Evolutionary conservation across 2,329 filamentous ascomycete species (phyloP).

Genomic region (Pestalotiopsis sp.): DNA sequence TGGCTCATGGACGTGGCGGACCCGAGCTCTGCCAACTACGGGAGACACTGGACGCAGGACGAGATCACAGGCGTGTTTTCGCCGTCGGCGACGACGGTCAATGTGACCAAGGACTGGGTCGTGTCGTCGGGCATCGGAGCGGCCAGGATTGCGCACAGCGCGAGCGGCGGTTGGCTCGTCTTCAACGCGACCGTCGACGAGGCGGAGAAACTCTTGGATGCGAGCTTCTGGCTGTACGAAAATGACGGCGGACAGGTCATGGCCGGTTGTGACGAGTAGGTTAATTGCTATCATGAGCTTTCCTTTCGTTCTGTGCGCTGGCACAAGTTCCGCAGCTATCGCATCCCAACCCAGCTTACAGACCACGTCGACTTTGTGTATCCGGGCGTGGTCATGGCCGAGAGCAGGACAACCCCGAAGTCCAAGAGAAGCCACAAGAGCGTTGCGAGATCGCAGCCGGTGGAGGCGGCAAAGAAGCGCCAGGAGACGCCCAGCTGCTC

Average conservation of each 20-base stretch:
- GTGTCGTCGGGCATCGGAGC: slow-evolving; percentile 28
- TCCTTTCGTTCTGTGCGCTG: not conserved
- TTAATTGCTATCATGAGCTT: slow-evolving; percentile 16
- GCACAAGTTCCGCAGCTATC: not conserved
- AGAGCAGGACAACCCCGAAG: not conserved
- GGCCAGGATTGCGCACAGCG: slow-evolving; percentile 31
- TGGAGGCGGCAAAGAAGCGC: not conserved
- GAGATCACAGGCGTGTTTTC: slow-evolving; percentile 40
- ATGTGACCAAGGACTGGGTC: slow-evolving; percentile 39
- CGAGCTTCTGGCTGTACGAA: slow-evolving; percentile 17
- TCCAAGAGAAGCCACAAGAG: not conserved
- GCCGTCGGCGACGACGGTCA: slow-evolving; percentile 31
- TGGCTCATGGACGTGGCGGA: slow-evolving; percentile 32
- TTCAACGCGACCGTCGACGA: slow-evolving; percentile 17
- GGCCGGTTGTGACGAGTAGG: slow-evolving; percentile 15
- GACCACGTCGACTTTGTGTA: slow-evolving; percentile 57
- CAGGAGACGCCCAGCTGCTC: not conserved
- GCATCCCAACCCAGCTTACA: not conserved
- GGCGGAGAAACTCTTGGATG: slow-evolving; percentile 10
- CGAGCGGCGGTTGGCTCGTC: slow-evolving; percentile 18
- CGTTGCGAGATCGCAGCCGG: not conserved
- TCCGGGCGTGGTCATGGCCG: slow-evolving; percentile 40
- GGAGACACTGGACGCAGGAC: slow-evolving; percentile 37
- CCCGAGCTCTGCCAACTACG: slow-evolving; percentile 36
- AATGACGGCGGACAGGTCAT: slow-evolving; percentile 1